Conservation (phyloP, 768 basidiomycete species). For the Mrakia gelida region DNA sequence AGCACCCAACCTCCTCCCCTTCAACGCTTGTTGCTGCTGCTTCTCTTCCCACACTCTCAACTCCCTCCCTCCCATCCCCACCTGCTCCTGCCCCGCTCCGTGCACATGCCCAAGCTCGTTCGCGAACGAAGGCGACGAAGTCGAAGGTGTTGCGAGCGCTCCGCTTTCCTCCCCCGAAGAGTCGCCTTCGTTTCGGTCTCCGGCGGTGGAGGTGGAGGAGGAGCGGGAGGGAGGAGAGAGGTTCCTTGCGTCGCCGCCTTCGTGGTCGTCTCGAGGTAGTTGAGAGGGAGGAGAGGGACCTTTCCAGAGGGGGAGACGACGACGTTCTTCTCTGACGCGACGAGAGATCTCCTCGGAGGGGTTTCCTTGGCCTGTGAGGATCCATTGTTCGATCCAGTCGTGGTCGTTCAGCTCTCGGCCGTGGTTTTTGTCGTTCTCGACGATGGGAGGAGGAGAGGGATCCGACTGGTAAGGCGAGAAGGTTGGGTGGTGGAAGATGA, state of each 20-base stretch:
- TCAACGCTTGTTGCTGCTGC: background rate
- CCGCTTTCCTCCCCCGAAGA: background rate
- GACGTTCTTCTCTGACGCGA: background rate
- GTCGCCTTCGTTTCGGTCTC: background rate
- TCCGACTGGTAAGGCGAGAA: background rate
- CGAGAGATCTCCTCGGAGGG: background rate
- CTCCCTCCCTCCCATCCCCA: background rate
- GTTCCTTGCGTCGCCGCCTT: too few relatives aligned
- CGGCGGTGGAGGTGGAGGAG: background rate
- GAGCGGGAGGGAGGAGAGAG: background rate
- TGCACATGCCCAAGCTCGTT: too few relatives aligned
- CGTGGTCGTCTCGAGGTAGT: background rate
- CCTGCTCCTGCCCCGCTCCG: background rate
- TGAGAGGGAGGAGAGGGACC: background rate
- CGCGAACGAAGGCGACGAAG: background rate
- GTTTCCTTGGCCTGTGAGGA: background rate
- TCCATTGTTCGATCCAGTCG: background rate
- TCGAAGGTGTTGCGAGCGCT: background rate
- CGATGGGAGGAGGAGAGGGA: too few relatives aligned
- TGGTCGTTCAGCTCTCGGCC: background rate
- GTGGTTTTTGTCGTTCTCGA: too few relatives aligned
- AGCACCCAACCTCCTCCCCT: background rate
- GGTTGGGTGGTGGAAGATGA: background rate
- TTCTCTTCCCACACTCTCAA: background rate
- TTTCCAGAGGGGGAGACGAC: background rate